These are phyloP conservation scores for Magnusiomyces suaveolens DNA, from an alignment of 1,139 yeast species.

Conservation along the genomic window DNA sequence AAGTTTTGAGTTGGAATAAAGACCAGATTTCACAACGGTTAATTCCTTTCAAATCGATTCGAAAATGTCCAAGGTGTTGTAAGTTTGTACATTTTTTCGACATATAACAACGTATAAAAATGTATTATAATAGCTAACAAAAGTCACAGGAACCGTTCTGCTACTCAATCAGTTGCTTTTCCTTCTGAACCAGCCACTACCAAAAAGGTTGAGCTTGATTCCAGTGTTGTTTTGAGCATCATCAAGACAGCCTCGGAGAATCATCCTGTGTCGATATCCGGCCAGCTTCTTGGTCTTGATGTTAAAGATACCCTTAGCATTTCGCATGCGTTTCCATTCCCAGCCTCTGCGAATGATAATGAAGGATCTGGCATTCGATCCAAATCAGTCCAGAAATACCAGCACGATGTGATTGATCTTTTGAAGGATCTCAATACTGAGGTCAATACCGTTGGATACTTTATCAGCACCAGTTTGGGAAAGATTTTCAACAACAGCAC, in stretches of 20 bases:
- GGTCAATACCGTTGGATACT: conserved; percentile 75
- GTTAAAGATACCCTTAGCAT: conserved; percentile 42
- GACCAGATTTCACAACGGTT: too few relatives aligned
- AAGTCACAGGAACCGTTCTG: background rate
- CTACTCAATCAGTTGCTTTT: conserved; percentile 5
- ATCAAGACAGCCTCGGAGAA: conserved; percentile 65
- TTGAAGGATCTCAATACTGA: conserved; percentile 60
- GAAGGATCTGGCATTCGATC: conserved; percentile 36
- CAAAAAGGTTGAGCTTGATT: conserved; percentile 28
- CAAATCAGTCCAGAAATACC: conserved; percentile 58
- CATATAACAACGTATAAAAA: too few relatives aligned
- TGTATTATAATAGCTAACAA: too few relatives aligned
- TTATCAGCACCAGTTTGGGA: conserved; percentile 61
- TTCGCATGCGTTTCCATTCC: conserved; percentile 58
- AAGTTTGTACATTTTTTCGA: too few relatives aligned
- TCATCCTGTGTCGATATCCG: conserved; percentile 59
- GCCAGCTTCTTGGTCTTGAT: conserved; percentile 67
- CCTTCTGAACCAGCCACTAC: conserved; percentile 21
- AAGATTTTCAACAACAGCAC: conserved; percentile 51
- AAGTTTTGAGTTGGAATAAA: too few relatives aligned
- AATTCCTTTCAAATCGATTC: too few relatives aligned
- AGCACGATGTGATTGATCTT: conserved; percentile 55
- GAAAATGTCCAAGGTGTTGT: too few relatives aligned
- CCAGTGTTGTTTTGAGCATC: conserved; percentile 53
- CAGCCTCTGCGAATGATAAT: conserved; percentile 37